Evolutionary conservation across 371 early-diverging fungal genomes (phyloP), one percentile per base, ranked within the genome.

Genomic region (Blakeslea trispora): DNA sequence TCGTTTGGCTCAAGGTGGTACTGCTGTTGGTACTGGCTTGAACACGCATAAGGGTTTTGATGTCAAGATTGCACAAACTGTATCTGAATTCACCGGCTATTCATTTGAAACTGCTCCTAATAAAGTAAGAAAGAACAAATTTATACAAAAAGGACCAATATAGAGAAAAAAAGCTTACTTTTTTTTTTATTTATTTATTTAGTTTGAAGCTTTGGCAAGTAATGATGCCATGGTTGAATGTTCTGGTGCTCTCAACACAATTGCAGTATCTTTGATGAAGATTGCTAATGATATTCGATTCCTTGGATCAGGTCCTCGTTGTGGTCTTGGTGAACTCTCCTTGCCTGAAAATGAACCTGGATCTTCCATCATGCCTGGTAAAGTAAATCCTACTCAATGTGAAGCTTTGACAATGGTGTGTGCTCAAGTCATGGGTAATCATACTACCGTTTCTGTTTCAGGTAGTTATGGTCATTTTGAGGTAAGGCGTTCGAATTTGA

Each of bases 381-480:
- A 97, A 83, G 77, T 77, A 45, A 97, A 97, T 72, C 97, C 98
- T 43, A 97, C 98, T 23, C 97, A 97, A 73, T 95, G 95, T 76
- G 98, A 97, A 76, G 95, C 98, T 41, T 83, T 97, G 87, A 97
- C 97, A 24, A 97, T 97, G 98, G 93, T 96, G 23, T 95, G 96
- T 73, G 89, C 96, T 41, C 98, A 97, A 70, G 94, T 96, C 44
- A 92, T 97, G 82, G 98, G 98, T 47, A 97, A 97, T 87, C 82
- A 96, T 74, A 88, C 91, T 11, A 85, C 97, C 32, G 85, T 96
- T 51, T 77, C 93, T 15, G 63, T 97, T 49, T 91, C 92, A 50
- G 98, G 98, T 5, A 82, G 91, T 45, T 90, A 95, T 66, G 98
- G 98, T 31, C 98, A 97, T 75, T 96, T 97, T 81, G 97, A 97